Percentiles rank a stretch among this genome's conserved stretches.
phyloP scores from a whole-genome alignment of 768 basidiomycete species.

The Termitomyces heimii region DNA sequence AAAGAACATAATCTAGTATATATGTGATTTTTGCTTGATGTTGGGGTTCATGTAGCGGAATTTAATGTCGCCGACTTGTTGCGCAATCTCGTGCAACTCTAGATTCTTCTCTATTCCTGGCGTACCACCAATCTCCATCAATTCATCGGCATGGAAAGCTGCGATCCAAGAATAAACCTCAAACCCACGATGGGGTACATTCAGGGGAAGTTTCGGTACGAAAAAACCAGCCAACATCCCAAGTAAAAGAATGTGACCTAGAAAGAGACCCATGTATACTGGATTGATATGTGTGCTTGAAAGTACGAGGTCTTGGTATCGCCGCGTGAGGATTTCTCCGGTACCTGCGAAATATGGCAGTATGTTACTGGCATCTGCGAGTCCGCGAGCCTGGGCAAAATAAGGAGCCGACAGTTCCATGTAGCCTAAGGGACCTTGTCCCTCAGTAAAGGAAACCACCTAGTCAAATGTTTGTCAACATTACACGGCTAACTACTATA shows the following conservation, averaged over 20 bases:
- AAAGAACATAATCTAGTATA: not conserved
- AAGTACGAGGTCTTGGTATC: constrained; percentile 24
- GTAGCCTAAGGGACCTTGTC: constrained; percentile 30
- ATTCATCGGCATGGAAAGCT: constrained; percentile 23
- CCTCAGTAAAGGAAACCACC: constrained; percentile 31
- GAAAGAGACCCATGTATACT: constrained; percentile 17
- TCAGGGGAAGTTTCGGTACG: constrained; percentile 21
- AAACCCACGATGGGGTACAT: constrained; percentile 24
- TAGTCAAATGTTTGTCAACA: constrained; percentile 5
- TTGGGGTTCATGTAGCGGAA: constrained; percentile 17
- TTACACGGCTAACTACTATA: not conserved
- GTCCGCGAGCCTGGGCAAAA: constrained; percentile 27
- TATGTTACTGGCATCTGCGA: constrained; percentile 33
- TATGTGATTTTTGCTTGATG: not conserved
- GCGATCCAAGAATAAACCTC: constrained; percentile 25
- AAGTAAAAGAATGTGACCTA: constrained; percentile 20
- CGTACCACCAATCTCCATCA: constrained; percentile 16
- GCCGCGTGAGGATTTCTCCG: constrained; percentile 27
- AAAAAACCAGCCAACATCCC: constrained; percentile 26
- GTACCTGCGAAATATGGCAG: constrained; percentile 37
- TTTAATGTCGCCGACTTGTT: constrained; percentile 21
- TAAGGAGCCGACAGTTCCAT: constrained; percentile 25
- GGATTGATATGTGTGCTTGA: constrained; percentile 20
- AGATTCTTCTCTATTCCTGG: constrained; percentile 19
- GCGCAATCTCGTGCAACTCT: constrained; percentile 23